phyloP scores from a whole-genome alignment of 805 yeast genomes.

The Kazachstania psychrophila region DNA sequence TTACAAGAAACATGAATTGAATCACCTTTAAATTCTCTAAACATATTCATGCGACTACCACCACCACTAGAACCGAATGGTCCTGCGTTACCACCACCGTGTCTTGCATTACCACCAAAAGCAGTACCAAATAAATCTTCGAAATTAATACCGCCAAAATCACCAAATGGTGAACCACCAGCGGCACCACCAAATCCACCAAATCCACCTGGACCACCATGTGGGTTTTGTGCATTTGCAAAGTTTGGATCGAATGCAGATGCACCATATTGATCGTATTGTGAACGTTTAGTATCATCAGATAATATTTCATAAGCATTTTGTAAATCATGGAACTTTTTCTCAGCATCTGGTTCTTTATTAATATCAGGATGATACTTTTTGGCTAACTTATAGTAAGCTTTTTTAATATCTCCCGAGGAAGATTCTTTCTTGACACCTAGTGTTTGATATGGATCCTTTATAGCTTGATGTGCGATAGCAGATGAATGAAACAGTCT shows the following conservation, averaged over 20 bases:
- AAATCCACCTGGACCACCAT: constrained; percentile 25
- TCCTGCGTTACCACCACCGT: constrained; percentile 26
- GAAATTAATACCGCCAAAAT: constrained; percentile 41
- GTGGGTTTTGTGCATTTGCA: constrained; percentile 12
- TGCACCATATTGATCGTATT: constrained; percentile 87
- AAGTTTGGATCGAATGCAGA: constrained; percentile 66
- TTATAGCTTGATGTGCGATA: constrained; percentile 12
- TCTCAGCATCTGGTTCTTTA: constrained; percentile 81
- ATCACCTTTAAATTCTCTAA: constrained; percentile 79
- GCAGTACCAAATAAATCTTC: constrained; percentile 59
- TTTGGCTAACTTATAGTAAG: constrained; percentile 88
- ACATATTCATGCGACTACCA: constrained; percentile 18
- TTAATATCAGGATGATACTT: constrained; percentile 94
- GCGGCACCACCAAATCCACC: constrained; percentile 30
- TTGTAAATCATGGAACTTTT: constrained; percentile 84
- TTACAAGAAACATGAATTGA: constrained; percentile 72
- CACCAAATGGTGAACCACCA: constrained; percentile 28
- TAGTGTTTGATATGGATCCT: constrained; percentile 76
- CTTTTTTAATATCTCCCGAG: constrained; percentile 82
- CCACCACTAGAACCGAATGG: background rate
- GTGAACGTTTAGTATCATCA: constrained; percentile 75
- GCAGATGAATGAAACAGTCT: constrained; percentile 16
- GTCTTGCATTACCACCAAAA: constrained; percentile 32
- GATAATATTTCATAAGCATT: constrained; percentile 88
- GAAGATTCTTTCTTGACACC: constrained; percentile 71